phyloP scores from a whole-genome alignment of 106 monocot species.

The Alisma plantagoaquatica region DNA sequence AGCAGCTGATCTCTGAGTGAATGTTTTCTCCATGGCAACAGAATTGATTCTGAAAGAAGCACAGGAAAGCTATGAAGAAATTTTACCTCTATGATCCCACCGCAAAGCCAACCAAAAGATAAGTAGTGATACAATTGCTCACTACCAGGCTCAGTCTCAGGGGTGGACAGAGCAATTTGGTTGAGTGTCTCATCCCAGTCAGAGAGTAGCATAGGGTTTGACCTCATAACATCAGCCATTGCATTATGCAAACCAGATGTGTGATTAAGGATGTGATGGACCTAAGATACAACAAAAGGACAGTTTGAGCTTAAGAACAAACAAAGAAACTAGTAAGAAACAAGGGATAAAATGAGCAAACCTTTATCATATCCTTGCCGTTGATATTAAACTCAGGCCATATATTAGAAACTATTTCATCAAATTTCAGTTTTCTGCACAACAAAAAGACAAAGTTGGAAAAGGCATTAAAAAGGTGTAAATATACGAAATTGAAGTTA shows the following conservation, averaged over 20 bases:
- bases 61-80: not conserved
- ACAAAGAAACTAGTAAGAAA: too few relatives aligned
- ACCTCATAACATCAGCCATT: conserved; percentile 53
- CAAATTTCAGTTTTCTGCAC: conserved; percentile 74
- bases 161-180: conserved; percentile 41
- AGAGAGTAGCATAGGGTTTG: conserved; percentile 56
- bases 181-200: conserved; percentile 85
- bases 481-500: too few relatives aligned
- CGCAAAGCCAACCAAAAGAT: conserved; percentile 99
- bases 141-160: conserved; percentile 66
- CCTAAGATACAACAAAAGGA: conserved; percentile 27
- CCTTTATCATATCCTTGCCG: conserved; percentile 76
- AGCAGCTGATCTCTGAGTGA: too few relatives aligned
- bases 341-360: too few relatives aligned
- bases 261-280: conserved; percentile 93
- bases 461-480: too few relatives aligned
- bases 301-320: not conserved
- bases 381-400: conserved; percentile 84
- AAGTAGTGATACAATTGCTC: conserved; percentile 81
- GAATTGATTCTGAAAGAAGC: not conserved
- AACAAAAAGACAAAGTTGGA: not conserved
- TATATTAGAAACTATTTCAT: conserved; percentile 71
- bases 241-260: conserved; percentile 87
- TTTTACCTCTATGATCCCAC: conserved; percentile 85
- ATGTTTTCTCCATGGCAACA: too few relatives aligned